phyloP scores from a whole-genome alignment of 2,329 filamentous ascomycete genomes.

The Phialocephala subalpina region DNA sequence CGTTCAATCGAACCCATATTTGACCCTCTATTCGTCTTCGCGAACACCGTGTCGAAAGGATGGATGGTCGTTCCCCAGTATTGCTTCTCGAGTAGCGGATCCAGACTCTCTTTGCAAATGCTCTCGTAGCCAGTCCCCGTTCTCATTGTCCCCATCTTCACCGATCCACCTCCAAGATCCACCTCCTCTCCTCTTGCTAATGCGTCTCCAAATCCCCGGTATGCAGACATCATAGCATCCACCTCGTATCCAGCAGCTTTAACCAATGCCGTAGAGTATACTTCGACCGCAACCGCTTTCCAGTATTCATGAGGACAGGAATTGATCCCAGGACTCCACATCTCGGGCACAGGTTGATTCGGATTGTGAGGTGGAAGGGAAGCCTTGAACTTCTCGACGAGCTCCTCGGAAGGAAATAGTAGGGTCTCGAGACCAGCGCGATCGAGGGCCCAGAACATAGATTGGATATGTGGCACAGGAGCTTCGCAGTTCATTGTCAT shows the following conservation, averaged over 20 bases:
- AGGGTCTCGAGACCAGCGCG: constrained; percentile 35
- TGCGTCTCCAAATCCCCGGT: constrained; percentile 21
- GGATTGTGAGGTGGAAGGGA: constrained; percentile 10
- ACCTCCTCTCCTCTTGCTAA: constrained; percentile 5
- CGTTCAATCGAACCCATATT: constrained; percentile 27
- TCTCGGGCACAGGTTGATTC: constrained; percentile 9
- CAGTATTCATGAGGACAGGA: constrained; percentile 22
- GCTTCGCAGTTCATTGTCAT: constrained; percentile 40
- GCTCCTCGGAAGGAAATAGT: constrained; percentile 30
- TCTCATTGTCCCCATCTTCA: background rate
- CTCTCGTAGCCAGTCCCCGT: constrained; percentile 15
- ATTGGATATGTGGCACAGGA: constrained; percentile 38
- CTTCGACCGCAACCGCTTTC: constrained; percentile 38
- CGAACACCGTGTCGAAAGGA: constrained; percentile 41
- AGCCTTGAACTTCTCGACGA: constrained; percentile 15
- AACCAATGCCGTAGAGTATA: constrained; percentile 34
- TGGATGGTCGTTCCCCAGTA: constrained; percentile 40
- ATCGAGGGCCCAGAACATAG: constrained; percentile 42
- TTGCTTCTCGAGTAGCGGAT: constrained; percentile 28
- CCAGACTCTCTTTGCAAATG: constrained; percentile 21
- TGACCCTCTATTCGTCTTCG: constrained; percentile 38
- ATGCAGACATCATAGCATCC: constrained; percentile 38
- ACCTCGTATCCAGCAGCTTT: constrained; percentile 36
- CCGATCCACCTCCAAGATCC: constrained; percentile 6
- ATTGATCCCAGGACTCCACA: constrained; percentile 19